A percentile compares a stretch with the other conserved stretches of the same genome.
These are phyloP conservation scores for Acacia acuminata DNA, from an alignment of 306 rosid genomes.

Conservation along the genomic window DNA sequence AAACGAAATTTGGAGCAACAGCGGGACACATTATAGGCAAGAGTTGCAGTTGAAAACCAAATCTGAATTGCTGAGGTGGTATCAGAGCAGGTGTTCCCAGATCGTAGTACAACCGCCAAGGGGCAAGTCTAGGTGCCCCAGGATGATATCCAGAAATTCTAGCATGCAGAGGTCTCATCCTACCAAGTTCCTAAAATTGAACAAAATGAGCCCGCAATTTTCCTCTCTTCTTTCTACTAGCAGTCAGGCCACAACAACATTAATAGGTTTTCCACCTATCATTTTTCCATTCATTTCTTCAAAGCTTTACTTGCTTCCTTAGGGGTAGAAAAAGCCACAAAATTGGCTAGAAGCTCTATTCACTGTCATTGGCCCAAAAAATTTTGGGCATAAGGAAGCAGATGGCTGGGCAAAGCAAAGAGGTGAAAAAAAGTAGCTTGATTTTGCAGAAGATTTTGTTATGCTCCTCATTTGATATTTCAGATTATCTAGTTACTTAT, in stretches of 20 bases:
- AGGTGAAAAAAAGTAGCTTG: no score
- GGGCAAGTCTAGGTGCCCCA: conserved; percentile 69
- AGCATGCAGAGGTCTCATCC: conserved; percentile 51
- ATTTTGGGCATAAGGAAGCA: no score
- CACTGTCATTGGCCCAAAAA: no score
- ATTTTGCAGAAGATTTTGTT: no score
- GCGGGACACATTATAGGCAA: conserved; percentile 79
- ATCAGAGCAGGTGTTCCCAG: conserved; percentile 67
- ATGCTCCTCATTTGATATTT: no score
- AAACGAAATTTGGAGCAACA: conserved; percentile 65
- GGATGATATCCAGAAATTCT: conserved; percentile 72
- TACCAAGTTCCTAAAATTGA: conserved; percentile 58
- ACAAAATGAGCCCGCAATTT: conserved; percentile 82
- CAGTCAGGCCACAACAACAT: conserved; percentile 76
- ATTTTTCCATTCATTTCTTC: conserved; percentile 79
- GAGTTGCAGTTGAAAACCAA: conserved; percentile 76
- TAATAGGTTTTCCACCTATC: conserved; percentile 71
- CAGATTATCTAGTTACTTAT: no score
- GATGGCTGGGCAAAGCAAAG: no score
- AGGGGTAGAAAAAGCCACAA: conserved; percentile 26
- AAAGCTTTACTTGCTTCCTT: conserved; percentile 83
- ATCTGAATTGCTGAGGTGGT: conserved; percentile 74
- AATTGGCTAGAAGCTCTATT: no score
- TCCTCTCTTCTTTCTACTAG: conserved; percentile 84
- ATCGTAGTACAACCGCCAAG: conserved; percentile 67